A percentile compares a stretch with the other conserved stretches of the same genome.
These are phyloP conservation scores for Geranium incanum DNA, from an alignment of 441 rosid genomes.

Conservation along the genomic window DNA sequence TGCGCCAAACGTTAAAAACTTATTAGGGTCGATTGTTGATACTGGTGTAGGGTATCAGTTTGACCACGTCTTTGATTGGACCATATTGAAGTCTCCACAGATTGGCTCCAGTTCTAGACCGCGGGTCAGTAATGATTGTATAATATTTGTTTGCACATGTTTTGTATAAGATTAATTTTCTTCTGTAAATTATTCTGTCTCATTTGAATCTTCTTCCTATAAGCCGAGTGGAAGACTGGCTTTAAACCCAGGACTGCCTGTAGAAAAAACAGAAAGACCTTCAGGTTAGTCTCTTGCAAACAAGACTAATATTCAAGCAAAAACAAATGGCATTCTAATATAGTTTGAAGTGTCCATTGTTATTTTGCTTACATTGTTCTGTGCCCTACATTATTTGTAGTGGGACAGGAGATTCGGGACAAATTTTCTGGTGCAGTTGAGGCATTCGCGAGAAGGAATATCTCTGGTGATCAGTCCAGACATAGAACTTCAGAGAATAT, in stretches of 20 bases:
- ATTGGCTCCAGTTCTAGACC: slow-evolving; percentile 65
- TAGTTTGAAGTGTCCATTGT: neutral
- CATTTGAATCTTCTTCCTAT: slow-evolving; percentile 12
- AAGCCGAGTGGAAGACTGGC: slow-evolving; percentile 56
- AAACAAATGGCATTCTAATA: neutral
- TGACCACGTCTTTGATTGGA: slow-evolving; percentile 76
- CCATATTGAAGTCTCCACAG: slow-evolving; percentile 72
- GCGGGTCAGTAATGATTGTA: slow-evolving; percentile 43
- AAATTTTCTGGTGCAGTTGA: slow-evolving; percentile 88
- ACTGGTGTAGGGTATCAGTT: slow-evolving; percentile 81
- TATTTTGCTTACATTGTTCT: too few species aligned
- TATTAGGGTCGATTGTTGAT: slow-evolving; percentile 18
- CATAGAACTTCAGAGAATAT: slow-evolving; percentile 43
- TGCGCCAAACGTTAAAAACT: neutral
- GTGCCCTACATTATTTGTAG: slow-evolving; percentile 23
- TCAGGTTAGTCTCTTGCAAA: slow-evolving; percentile 41
- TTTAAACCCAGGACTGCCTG: slow-evolving; percentile 53
- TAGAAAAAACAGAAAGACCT: slow-evolving; percentile 51
- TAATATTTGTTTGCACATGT: slow-evolving; percentile 7
- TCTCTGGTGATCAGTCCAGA: slow-evolving; percentile 48
- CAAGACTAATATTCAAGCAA: neutral
- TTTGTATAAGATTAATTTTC: neutral
- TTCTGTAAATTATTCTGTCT: neutral
- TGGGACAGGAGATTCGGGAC: slow-evolving; percentile 76
- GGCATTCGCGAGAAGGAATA: slow-evolving; percentile 69